Evolutionary conservation across 805 yeast genomes (phyloP).

Genomic region (Komagataella mondaviorum): DNA sequence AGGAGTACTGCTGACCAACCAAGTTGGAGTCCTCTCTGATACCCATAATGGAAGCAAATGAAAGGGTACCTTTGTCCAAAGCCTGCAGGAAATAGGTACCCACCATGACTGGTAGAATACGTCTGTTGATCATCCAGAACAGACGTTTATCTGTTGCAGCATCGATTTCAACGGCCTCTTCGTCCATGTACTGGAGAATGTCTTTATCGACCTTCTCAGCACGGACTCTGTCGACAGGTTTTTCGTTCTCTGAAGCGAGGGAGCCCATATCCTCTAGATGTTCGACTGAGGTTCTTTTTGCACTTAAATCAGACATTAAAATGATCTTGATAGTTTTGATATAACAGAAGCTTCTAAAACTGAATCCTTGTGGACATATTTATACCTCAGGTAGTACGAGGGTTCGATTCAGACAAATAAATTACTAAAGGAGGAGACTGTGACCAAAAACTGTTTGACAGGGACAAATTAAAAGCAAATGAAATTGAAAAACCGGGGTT

Average conservation of each 20-base stretch:
- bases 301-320: background rate
- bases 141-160: slow-evolving; percentile 4
- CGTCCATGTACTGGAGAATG: slow-evolving; percentile 2
- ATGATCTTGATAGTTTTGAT: background rate
- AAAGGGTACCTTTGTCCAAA: slow-evolving; percentile 27
- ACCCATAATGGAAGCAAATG: slow-evolving; percentile 34
- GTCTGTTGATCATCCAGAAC: slow-evolving; percentile 33
- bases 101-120: slow-evolving; percentile 34
- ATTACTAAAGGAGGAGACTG: background rate
- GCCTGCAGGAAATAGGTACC: slow-evolving; percentile 22
- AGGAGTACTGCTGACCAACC: slow-evolving; percentile 30
- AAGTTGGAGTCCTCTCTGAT: slow-evolving; percentile 23
- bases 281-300: background rate
- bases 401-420: background rate
- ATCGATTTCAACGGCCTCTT: background rate
- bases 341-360: background rate
- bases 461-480: background rate
- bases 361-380: background rate
- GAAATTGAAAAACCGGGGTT: background rate
- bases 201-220: slow-evolving; percentile 1
- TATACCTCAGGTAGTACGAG: background rate
- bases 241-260: background rate
- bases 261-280: background rate
- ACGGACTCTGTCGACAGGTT: background rate
- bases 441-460: background rate